Evolutionary conservation across 768 basidiomycete genomes (phyloP), one percentile per base, ranked within the genome.

Genomic region (Hygrocybe punicea): DNA sequence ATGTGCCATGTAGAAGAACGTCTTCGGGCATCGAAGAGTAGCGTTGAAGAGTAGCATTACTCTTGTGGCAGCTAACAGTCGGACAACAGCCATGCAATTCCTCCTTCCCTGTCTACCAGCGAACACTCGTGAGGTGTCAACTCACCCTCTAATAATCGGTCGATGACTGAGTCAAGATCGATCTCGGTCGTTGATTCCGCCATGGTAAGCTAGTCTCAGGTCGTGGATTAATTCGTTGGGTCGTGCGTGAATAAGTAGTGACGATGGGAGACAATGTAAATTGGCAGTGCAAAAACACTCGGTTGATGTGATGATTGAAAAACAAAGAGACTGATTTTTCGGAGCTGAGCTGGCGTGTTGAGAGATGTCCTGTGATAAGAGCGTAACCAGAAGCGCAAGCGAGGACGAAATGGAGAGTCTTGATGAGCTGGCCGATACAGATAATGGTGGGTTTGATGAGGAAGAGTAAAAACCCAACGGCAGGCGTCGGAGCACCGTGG

Each of bases 81-180:
- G 13, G 14, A 8, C 6, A 40, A 7, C 3, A 19, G 35, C 35
- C 4, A 39, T 13, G 16, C 16, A 35, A 23, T 45, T 10, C 23
- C 24, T 11, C 35, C 35, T n/a, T 29, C 47, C 37, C 14, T 29
- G 2, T 14, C 19, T 16, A 6, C 24, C 23, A n/a, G 29, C 51
- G 37, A 24, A 14, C 53, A 29, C 11, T 24, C 29, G 46, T 33
- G 23, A 17, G 14, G n/a, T 35, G 23, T 34, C 29, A 67, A 72
- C 89, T 76, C 80, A 96, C 96, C 96, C 87, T 98, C 96, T 62
- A 98, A 81, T 61, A 98, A 82, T 60, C 94, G 84, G 86, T 98
- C 96, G 69, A 99, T 98, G 80, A 99, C 93, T 74, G 93, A 95
- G 82, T 99, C 96, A 60, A 98, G 84, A 84, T 99, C 96, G 76